Base-by-base conservation (phyloP, 805 yeast genomes). In the Teunomyces barrocoloradensis region DNA sequence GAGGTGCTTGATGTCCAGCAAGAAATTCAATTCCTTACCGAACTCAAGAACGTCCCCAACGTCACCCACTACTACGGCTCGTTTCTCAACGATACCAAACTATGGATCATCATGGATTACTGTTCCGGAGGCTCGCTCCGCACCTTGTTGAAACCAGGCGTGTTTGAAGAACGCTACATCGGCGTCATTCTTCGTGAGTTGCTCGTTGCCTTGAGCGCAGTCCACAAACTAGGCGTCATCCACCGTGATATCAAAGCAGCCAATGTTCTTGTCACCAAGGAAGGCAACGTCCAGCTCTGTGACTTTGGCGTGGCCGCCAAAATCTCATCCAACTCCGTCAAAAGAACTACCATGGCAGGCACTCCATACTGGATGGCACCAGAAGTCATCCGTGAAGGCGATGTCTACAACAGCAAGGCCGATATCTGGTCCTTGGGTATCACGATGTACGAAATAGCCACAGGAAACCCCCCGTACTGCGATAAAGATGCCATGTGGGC, bases 351-450 rank as follows among this genome's bases (percentile, higher is more conserved):
- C 0, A 90, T 95, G 81, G 98, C 96, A 0, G 96, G 96, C 6
- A 87, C 96, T 0, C 95, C 95, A 0, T 94, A 90, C 63, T 94
- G 99, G 99, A 94, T 94, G 99, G 97, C 99, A 0, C 99, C 99
- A 0, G 99, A 92, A 65, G 99, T 92, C 28, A 92, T 92, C 34
- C 79, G 88, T 69, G 97, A 92, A 65, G 96, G 95, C 35, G 87
- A 85, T 12, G 78, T 85, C 6, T 87, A 94, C 73, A 96, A 88
- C 64, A 80, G 85, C 38, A 91, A 85, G 66, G 99, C 96, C 0
- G 99, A 94, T 65, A 88, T 94, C 6, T 94, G 99, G 99, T 91
- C 98, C 0, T 66, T 92, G 42, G 99, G 99, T 12, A 89, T 94
- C 51, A 92, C 99, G 0, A 75, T 90, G 6, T 94, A 84, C 68